Evolutionary conservation across 2,329 filamentous ascomycete genomes (phyloP).

Genomic region (Exophiala sp.): DNA sequence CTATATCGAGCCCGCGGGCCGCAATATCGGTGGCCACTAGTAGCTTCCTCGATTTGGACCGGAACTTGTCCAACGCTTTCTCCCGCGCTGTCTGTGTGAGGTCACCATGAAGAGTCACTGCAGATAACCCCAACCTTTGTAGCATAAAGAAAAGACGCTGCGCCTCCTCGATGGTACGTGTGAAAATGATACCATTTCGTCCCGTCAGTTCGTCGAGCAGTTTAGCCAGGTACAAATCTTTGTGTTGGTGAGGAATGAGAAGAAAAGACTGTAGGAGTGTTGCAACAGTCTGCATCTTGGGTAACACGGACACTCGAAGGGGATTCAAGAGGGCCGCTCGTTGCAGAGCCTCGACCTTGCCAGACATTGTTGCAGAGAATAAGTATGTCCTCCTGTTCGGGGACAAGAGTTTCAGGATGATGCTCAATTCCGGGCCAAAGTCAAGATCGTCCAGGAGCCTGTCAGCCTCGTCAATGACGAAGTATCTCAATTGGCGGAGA

Average conservation of each 20-base stretch:
- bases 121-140: conserved; percentile 78
- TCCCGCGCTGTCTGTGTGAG: conserved; percentile 82
- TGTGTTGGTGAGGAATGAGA: conserved; percentile 80
- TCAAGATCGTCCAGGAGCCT: conserved; percentile 79
- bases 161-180: conserved; percentile 84
- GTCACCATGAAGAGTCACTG: conserved; percentile 89
- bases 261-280: conserved; percentile 85
- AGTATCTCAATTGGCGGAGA: conserved; percentile 73
- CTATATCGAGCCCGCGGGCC: conserved; percentile 85
- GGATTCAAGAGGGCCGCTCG: conserved; percentile 83
- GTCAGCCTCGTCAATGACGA: conserved; percentile 95
- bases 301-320: conserved; percentile 73
- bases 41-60: conserved; percentile 71
- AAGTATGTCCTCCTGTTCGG: conserved; percentile 75
- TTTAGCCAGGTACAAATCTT: conserved; percentile 85
- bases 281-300: conserved; percentile 86
- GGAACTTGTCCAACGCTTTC: conserved; percentile 87
- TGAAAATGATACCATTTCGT: conserved; percentile 83
- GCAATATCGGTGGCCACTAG: conserved; percentile 92
- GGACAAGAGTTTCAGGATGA: conserved; percentile 85
- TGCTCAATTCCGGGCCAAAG: conserved; percentile 88
- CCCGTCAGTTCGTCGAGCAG: conserved; percentile 82
- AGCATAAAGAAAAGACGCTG: conserved; percentile 81
- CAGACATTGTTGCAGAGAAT: conserved; percentile 91
- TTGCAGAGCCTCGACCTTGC: conserved; percentile 88